Conservation (phyloP, 2,329 filamentous ascomycete genomes). For the Xylariomycetidae sp. region DNA sequence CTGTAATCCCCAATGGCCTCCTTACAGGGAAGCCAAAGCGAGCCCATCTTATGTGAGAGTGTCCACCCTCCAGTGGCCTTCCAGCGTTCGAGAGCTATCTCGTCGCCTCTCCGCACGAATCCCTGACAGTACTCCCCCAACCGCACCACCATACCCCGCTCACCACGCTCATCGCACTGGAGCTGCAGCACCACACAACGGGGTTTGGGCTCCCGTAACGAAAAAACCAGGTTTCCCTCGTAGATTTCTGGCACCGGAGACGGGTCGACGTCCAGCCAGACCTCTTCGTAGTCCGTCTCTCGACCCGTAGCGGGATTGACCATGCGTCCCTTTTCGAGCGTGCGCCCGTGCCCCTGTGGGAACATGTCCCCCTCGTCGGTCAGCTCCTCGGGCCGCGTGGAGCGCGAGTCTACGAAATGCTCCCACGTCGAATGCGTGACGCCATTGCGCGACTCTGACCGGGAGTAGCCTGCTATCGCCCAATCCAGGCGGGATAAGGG, state of each 20-base stretch:
- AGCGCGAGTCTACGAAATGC: slow-evolving; percentile 58
- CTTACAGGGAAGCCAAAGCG: slow-evolving; percentile 30
- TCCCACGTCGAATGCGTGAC: slow-evolving; percentile 41
- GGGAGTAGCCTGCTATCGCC: slow-evolving; percentile 58
- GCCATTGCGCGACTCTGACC: slow-evolving; percentile 25
- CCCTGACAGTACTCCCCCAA: slow-evolving; percentile 54
- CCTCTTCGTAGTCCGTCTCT: slow-evolving; percentile 58
- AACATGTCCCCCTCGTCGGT: slow-evolving; percentile 55
- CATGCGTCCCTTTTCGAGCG: slow-evolving; percentile 56
- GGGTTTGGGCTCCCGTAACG: slow-evolving; percentile 5
- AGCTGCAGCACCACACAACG: slow-evolving; percentile 37
- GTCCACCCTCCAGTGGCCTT: slow-evolving; percentile 36
- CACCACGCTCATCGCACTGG: slow-evolving; percentile 25
- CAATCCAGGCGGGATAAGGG: slow-evolving; percentile 48
- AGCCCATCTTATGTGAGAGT: slow-evolving; percentile 31
- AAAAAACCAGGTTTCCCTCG: background rate
- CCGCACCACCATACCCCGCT: slow-evolving; percentile 47
- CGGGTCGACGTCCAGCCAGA: slow-evolving; percentile 51
- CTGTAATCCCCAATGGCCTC: slow-evolving; percentile 7
- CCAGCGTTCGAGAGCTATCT: slow-evolving; percentile 52
- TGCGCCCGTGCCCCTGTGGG: slow-evolving; percentile 25
- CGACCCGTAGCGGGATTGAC: slow-evolving; percentile 50
- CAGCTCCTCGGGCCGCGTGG: slow-evolving; percentile 27
- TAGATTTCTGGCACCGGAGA: slow-evolving; percentile 20
- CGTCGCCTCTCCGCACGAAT: slow-evolving; percentile 40